Evolutionary conservation across 805 yeast genomes (phyloP), one percentile per base, ranked within the genome.

Genomic region (Lachancea fermentati): DNA sequence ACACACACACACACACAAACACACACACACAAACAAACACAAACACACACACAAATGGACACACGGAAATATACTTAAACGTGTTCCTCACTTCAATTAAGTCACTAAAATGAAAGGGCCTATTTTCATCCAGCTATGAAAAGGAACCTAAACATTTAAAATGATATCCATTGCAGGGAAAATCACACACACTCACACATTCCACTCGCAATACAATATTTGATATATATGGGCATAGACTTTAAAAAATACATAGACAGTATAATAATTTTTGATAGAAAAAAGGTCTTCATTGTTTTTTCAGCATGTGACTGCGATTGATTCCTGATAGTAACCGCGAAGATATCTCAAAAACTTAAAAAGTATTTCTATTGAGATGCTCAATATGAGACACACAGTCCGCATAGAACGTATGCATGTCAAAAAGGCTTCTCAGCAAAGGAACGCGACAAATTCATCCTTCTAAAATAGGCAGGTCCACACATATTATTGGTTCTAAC

Each of bases 131-230:
- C n/a, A n/a, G n/a, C n/a, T n/a, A 11, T 22, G 26, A 22, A 22
- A 19, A 19, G 19, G 35, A 32, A 32, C 11, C 35, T 13, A 32
- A 32, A 32, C 12, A 15, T 16, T 16, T 16, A 32, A 16, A 32
- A 32, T 14, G 11, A 32, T 15, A 32, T 18, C 24, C 35, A 15
- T 19, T 14, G 15, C 14, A 19, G 17, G 32, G 13, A 26, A 26
- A 26, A 26, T 15, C 14, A 13, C 30, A n/a, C 30, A 15, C 13
- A 26, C 5, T 13, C n/a, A 26, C 30, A 26, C 30, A 15, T n/a
- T 26, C 30, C 30, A 15, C 30, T n/a, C n/a, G n/a, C n/a, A n/a
- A n/a, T n/a, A n/a, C 7, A 22, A 22, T 22, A 22, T 22, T 22
- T 22, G 11, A 22, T 22, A 22, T 22, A 22, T 22, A 22, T 22